phyloP scores from a whole-genome alignment of 164 flowering plant genomes.

The Saururus chinensis region DNA sequence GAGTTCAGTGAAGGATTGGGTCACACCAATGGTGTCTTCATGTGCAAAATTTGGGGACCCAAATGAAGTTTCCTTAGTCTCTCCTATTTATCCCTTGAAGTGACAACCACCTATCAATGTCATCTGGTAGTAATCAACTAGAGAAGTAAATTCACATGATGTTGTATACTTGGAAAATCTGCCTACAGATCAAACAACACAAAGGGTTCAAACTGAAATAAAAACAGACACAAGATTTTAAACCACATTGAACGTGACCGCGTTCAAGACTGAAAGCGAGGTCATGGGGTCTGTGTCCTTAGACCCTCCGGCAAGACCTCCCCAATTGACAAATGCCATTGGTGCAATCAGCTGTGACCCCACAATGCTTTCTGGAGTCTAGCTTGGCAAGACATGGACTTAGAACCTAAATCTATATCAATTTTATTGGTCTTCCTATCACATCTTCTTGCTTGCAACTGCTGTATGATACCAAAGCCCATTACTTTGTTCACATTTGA shows the following conservation, averaged over 20 bases:
- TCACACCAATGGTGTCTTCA: not conserved
- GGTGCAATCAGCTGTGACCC: not conserved
- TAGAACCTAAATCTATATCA: not conserved
- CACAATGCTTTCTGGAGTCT: not conserved
- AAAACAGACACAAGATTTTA: not conserved
- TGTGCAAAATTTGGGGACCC: not conserved
- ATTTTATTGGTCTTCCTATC: not conserved
- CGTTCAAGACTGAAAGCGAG: not conserved
- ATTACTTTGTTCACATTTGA: not conserved
- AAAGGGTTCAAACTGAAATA: not conserved
- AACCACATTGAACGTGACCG: not conserved
- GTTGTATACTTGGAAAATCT: slow-evolving; percentile 1
- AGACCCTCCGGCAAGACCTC: slow-evolving; percentile 1
- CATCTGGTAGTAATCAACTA: not conserved
- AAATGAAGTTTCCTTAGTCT: not conserved
- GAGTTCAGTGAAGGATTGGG: not conserved
- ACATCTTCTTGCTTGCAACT: too few species aligned
- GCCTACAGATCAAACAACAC: slow-evolving; percentile 4
- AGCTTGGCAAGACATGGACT: not conserved
- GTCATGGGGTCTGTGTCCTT: not conserved
- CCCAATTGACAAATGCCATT: not conserved
- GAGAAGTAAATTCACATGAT: not conserved
- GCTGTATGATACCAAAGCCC: not conserved
- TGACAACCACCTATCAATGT: slow-evolving; percentile 2
- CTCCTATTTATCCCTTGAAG: not conserved